These are phyloP conservation scores for Thelephora ganbajun DNA, from an alignment of 768 basidiomycete genomes.

Conservation along the genomic window DNA sequence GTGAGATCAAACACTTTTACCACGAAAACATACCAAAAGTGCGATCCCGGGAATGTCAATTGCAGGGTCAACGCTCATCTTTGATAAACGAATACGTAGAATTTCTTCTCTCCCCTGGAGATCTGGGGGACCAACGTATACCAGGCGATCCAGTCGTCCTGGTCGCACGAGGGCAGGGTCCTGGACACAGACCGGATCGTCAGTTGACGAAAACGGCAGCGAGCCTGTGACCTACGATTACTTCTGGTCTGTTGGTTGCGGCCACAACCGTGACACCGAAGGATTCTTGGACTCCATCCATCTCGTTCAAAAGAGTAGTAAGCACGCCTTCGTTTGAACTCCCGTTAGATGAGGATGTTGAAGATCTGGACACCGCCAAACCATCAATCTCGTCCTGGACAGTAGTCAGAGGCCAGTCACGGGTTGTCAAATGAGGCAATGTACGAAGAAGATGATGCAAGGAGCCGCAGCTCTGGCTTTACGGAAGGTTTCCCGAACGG, in stretches of 20 bases:
- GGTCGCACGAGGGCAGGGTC: slow-evolving; percentile 92
- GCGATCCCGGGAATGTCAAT: slow-evolving; percentile 61
- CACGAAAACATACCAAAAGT: slow-evolving; percentile 34
- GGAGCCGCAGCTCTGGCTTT: slow-evolving; percentile 92
- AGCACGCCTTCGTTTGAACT: slow-evolving; percentile 78
- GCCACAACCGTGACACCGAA: slow-evolving; percentile 91
- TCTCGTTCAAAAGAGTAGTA: slow-evolving; percentile 89
- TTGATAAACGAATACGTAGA: slow-evolving; percentile 55
- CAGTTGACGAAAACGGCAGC: not conserved
- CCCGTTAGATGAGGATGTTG: slow-evolving; percentile 23
- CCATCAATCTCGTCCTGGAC: slow-evolving; percentile 93
- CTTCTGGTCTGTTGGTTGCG: slow-evolving; percentile 91
- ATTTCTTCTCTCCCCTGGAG: slow-evolving; percentile 70
- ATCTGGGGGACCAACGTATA: slow-evolving; percentile 92
- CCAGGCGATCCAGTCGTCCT: slow-evolving; percentile 83
- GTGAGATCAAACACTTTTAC: slow-evolving; percentile 1
- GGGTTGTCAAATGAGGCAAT: slow-evolving; percentile 15
- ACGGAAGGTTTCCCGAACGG: slow-evolving; percentile 87
- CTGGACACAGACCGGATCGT: slow-evolving; percentile 25
- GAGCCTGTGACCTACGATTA: slow-evolving; percentile 45
- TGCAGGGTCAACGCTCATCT: slow-evolving; percentile 69
- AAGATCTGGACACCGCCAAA: slow-evolving; percentile 62
- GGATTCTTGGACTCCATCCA: slow-evolving; percentile 96
- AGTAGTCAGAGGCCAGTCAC: not conserved
- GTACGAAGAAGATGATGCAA: slow-evolving; percentile 91